Evolutionary conservation across 352 stramenopile species (phyloP).

Genomic region (Pythium brassicae): DNA sequence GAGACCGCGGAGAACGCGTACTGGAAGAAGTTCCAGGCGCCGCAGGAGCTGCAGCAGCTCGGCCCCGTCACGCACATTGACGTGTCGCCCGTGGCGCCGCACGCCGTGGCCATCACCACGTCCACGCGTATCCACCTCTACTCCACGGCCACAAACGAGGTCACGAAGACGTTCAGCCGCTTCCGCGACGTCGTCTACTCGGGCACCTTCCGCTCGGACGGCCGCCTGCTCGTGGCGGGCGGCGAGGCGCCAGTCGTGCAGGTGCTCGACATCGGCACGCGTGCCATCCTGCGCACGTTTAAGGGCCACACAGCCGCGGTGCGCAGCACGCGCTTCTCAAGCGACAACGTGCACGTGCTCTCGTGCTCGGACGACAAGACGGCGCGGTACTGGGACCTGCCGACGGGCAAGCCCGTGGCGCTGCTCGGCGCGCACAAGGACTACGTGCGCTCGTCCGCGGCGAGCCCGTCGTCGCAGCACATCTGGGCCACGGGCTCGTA

Average conservation of each 20-base stretch:
- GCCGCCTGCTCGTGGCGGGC: slow-evolving; percentile 83
- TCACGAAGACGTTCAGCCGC: slow-evolving; percentile 86
- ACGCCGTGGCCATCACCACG: slow-evolving; percentile 84
- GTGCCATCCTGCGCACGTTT: slow-evolving; percentile 82
- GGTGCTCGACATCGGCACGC: slow-evolving; percentile 82
- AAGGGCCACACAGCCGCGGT: slow-evolving; percentile 81
- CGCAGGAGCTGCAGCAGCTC: slow-evolving; percentile 82
- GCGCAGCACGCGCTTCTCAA: slow-evolving; percentile 74
- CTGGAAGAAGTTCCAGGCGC: slow-evolving; percentile 87
- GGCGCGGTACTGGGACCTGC: slow-evolving; percentile 84
- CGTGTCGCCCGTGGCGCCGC: slow-evolving; percentile 66
- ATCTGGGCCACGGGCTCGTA: slow-evolving; percentile 89
- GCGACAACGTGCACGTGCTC: slow-evolving; percentile 83
- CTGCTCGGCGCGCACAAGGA: slow-evolving; percentile 83
- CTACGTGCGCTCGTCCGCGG: slow-evolving; percentile 80
- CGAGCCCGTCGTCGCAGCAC: slow-evolving; percentile 67
- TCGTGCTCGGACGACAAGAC: slow-evolving; percentile 91
- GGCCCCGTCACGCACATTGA: slow-evolving; percentile 83
- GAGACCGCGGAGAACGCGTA: slow-evolving; percentile 80
- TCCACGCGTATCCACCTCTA: slow-evolving; percentile 87
- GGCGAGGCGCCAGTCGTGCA: slow-evolving; percentile 73
- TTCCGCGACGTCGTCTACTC: slow-evolving; percentile 87
- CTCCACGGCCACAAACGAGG: slow-evolving; percentile 75
- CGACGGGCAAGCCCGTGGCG: slow-evolving; percentile 73
- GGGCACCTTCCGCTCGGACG: slow-evolving; percentile 82